Base-by-base conservation (phyloP, 345 rosid species). In the Linum lewisii region DNA sequence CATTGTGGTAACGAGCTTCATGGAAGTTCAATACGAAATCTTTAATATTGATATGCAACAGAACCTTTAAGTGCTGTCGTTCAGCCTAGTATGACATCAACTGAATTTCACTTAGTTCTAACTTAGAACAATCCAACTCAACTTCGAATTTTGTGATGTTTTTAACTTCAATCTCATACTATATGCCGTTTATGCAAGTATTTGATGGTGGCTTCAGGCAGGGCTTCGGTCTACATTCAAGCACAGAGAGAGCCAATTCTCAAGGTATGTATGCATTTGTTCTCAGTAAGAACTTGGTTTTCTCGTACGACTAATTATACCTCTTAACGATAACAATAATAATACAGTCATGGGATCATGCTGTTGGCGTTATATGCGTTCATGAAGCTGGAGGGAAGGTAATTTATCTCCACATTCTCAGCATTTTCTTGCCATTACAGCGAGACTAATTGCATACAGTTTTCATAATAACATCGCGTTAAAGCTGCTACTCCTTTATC, bases 351-450 rank as follows among this genome's bases (percentile, higher is more conserved):
- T 91, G 98, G 98, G 96, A 91, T 77, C 98, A 88, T 81, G 98
- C 95, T 73, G 92, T 84, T 72, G 96, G 98, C 45, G 63, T 82
- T 63, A 77, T 88, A 68, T 91, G 98, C 6, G 92, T 86, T 54
- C 82, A 65, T 66, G 98, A 91, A 80, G 95, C 98, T 0, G 95
- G 92, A 62, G 98, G 98, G 70, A 91, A 77, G 96, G 98, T 89
- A 60, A 15, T 65, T 51, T 54, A 23, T 51, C 57, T 54, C 25
- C 57, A 20, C 25, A 11, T 21, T 20, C 25, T 11, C 13, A 22
- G 25, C 25, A 3, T 21, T 21, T 14, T 9, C 21, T 54, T 62
- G 29, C 1, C 13, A 9, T 61, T n/a, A n/a, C n/a, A n/a, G n/a
- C n/a, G n/a, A n/a, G n/a, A n/a, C n/a, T n/a, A n/a, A n/a, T n/a